A percentile compares a stretch with the other conserved stretches of the same genome.
These are phyloP conservation scores for Aspergillus taichungensis DNA, from an alignment of 495 filamentous ascomycete genomes.

Conservation along the genomic window DNA sequence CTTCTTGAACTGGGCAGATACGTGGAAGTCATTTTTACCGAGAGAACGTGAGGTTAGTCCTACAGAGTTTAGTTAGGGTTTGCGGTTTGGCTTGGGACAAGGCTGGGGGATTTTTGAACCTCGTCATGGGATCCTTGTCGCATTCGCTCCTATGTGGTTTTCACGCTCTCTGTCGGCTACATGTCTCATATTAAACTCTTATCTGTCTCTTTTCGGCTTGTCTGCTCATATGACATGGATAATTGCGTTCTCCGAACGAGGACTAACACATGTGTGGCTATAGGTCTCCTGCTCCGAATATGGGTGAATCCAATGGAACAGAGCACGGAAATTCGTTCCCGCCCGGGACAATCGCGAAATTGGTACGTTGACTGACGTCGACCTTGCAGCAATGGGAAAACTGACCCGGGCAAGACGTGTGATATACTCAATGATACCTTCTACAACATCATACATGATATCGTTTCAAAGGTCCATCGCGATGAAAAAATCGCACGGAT, in stretches of 20 bases:
- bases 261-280: slow-evolving; percentile 2
- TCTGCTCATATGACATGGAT: too few relatives aligned
- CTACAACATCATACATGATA: slow-evolving; percentile 64
- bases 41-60: too few relatives aligned
- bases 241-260: background rate
- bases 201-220: too few relatives aligned
- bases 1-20: too few relatives aligned
- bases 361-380: slow-evolving; percentile 24
- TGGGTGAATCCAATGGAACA: slow-evolving; percentile 31
- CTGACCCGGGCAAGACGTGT: slow-evolving; percentile 23
- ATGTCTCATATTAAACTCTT: too few relatives aligned
- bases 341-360: slow-evolving; percentile 36
- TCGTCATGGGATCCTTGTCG: too few relatives aligned
- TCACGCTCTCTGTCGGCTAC: too few relatives aligned
- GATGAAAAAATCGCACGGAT: slow-evolving; percentile 67
- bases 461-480: slow-evolving; percentile 61
- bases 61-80: too few relatives aligned
- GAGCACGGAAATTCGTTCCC: slow-evolving; percentile 24
- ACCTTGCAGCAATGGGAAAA: slow-evolving; percentile 4
- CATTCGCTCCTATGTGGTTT: too few relatives aligned
- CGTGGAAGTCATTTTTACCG: too few relatives aligned
- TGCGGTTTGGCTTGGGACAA: too few relatives aligned
- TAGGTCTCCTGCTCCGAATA: slow-evolving; percentile 8
- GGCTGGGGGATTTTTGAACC: too few relatives aligned
- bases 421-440: slow-evolving; percentile 58